Evolutionary conservation across 306 rosid genomes (phyloP).

Genomic region (Bauhinia variegata): DNA sequence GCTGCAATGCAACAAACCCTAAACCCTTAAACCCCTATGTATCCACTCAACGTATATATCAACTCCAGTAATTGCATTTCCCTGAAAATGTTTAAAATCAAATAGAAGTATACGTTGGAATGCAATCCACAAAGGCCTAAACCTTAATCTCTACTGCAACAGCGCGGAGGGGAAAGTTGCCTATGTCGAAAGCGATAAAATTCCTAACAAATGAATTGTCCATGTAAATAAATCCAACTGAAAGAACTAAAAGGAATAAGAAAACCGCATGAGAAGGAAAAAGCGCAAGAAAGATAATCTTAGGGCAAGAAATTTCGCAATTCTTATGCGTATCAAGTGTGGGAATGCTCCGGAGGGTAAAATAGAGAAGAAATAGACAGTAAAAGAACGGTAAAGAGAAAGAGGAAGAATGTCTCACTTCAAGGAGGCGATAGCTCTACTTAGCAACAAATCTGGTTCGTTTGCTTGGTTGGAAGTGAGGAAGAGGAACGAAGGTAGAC

Average conservation of each 20-base stretch:
- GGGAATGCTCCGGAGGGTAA: too few relatives aligned
- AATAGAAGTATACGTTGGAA: not conserved
- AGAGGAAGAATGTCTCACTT: too few relatives aligned
- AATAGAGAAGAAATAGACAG: too few relatives aligned
- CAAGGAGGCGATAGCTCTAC: too few relatives aligned
- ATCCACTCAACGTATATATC: slow-evolving; percentile 2
- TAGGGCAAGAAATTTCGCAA: too few relatives aligned
- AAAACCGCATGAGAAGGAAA: not conserved
- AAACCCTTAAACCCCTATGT: slow-evolving; percentile 36
- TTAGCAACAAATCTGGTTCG: too few relatives aligned
- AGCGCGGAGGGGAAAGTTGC: not conserved
- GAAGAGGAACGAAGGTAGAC: too few relatives aligned
- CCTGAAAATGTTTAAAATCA: not conserved
- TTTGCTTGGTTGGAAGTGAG: too few relatives aligned
- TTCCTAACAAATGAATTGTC: not conserved
- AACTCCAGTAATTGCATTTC: slow-evolving; percentile 5
- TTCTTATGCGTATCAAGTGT: too few relatives aligned
- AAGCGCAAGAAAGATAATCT: not conserved
- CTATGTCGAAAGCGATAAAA: not conserved
- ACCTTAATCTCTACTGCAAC: slow-evolving; percentile 8
- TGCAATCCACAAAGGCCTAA: slow-evolving; percentile 10
- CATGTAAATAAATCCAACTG: not conserved
- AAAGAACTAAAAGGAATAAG: too few relatives aligned
- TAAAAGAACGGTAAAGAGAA: too few relatives aligned
- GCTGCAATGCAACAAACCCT: slow-evolving; percentile 43